Evolutionary conservation across 352 stramenopile species (phyloP), one percentile per base, ranked within the genome.

Genomic region (Phytophthora parvispora): DNA sequence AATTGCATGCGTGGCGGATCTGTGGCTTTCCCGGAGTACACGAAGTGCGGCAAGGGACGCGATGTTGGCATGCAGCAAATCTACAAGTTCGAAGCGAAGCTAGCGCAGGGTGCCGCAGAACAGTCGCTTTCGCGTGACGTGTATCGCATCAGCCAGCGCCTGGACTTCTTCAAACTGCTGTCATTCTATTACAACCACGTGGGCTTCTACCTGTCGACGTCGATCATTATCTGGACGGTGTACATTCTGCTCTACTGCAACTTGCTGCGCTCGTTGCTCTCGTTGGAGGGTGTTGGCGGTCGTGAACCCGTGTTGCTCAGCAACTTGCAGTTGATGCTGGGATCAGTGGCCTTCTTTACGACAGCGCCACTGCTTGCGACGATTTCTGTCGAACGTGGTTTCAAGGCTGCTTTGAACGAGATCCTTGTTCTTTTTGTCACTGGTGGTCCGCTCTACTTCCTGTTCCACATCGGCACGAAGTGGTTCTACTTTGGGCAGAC

Each of bases 61-160:
- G 98, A 99, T 92, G 98, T 99, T 27, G 98, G 98, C 43, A 99
- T 99, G 97, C 98, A 99, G 73, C 98, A 99, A 75, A 99, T 99
- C 67, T 99, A 99, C 88, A 99, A 99, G 81, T 99, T 99, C 65
- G 98, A 99, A 79, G 97, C 98, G 1, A 99, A 99, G 69, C 82
- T 99, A 10, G 97, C 95, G 60, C 97, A 99, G 78, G 98, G 98
- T 52, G 97, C 97, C 12, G 98, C 95, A 3, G 98, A 99, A 75
- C 98, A 99, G 76, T 99, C 97, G 73, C 82, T 99, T 24, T 99
- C 97, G 27, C 91, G 98, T 53, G 98, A 99, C 86, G 97, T 99
- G 24, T 99, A 99, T 80, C 88, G 98, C 28, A 97, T 99, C 66
- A 98, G 95, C 55, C 90, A 99, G 58, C 94, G 98, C 18, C 86